Conservation (phyloP, 495 filamentous ascomycete genomes). For the Aspergillus egyptiacus region DNA sequence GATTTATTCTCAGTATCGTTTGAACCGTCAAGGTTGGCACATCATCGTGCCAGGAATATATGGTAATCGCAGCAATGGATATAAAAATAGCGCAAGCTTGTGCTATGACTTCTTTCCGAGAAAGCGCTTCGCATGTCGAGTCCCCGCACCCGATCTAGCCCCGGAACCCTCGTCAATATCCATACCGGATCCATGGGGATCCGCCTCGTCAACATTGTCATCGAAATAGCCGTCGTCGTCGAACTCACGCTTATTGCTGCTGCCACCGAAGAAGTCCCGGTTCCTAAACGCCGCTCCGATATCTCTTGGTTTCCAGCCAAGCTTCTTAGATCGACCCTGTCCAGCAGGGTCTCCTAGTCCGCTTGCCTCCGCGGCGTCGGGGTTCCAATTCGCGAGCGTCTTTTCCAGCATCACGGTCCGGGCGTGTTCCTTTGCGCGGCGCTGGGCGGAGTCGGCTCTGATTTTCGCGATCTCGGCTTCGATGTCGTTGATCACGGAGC, state of each 20-base stretch:
- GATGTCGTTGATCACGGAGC: constrained; percentile 64
- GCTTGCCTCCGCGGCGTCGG: constrained; percentile 9
- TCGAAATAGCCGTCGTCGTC: constrained; percentile 42
- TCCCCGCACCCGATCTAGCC: constrained; percentile 16
- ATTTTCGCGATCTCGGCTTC: constrained; percentile 62
- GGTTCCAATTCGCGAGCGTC: constrained; percentile 25
- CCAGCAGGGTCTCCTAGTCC: background rate
- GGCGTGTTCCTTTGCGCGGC: constrained; percentile 42
- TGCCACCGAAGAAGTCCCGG: constrained; percentile 22
- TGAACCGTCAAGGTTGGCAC: too few species aligned
- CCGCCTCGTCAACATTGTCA: constrained; percentile 47
- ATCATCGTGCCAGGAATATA: too few species aligned
- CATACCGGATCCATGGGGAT: constrained; percentile 50
- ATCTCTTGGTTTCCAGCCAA: constrained; percentile 22
- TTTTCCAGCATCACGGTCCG: constrained; percentile 45
- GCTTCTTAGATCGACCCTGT: constrained; percentile 13
- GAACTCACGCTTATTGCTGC: constrained; percentile 40
- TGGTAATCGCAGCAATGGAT: too few species aligned
- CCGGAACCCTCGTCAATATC: constrained; percentile 42
- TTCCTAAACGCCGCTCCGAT: constrained; percentile 21
- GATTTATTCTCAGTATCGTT: background rate
- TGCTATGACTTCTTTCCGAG: constrained; percentile 35
- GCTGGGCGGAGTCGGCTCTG: constrained; percentile 48
- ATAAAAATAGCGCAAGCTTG: too few species aligned
- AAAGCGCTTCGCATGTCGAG: constrained; percentile 36